Conservation (phyloP, 129 eudicot genomes). For the Smallanthus sonchifolius region DNA sequence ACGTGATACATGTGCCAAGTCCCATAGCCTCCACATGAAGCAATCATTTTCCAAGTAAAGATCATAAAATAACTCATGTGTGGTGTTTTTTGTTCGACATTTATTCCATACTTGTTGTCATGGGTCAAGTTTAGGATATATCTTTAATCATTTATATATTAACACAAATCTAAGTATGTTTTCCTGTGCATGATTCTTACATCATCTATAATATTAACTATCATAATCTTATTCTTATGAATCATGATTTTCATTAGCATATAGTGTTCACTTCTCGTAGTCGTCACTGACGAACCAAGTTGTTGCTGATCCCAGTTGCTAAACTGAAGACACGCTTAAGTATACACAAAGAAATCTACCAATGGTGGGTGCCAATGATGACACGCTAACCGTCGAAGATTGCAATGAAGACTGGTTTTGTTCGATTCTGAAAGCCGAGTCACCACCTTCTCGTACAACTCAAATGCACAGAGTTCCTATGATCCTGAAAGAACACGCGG, state of each 20-base stretch:
- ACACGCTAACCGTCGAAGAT: not conserved
- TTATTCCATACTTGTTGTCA: constrained; percentile 16
- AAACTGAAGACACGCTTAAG: not conserved
- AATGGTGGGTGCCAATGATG: constrained; percentile 4
- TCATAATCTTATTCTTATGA: not conserved
- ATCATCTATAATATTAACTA: constrained; percentile 1
- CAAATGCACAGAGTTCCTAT: constrained; percentile 21
- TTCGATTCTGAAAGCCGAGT: constrained; percentile 4
- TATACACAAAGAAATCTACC: not conserved
- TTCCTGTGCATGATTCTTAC: not conserved
- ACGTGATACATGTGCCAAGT: not conserved
- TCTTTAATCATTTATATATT: constrained; percentile 4
- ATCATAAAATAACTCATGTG: not conserved
- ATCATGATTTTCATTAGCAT: not conserved
- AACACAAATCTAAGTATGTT: not conserved
- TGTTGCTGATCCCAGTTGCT: too few relatives aligned
- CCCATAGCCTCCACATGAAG: constrained; percentile 24
- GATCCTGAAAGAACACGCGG: constrained; percentile 15
- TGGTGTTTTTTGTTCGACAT: not conserved
- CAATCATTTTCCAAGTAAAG: constrained; percentile 13
- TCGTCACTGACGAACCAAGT: too few relatives aligned
- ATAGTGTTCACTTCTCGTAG: not conserved
- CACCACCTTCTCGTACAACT: not conserved
- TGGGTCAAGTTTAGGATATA: constrained; percentile 21
- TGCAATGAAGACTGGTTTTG: constrained; percentile 15